Evolutionary conservation across 2,329 filamentous ascomycete genomes (phyloP), one percentile per base, ranked within the genome.

Genomic region (Ascochyta pisi): DNA sequence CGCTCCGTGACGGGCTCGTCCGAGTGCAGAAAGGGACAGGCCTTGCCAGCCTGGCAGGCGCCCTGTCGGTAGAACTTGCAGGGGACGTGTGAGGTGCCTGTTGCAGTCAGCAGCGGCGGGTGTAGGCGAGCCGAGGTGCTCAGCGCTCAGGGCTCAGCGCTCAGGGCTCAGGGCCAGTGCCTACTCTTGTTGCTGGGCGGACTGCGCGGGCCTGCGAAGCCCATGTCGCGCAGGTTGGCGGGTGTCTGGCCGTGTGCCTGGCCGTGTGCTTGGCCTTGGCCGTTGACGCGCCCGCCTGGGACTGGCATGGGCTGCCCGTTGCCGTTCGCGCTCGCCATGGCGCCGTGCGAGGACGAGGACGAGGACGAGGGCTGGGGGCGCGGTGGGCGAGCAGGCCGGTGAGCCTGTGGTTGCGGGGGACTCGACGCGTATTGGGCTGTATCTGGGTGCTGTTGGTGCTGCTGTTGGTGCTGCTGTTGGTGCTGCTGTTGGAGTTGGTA

Each of bases 51-150:
- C 83, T 98, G 94, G 77, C 95, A 99, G 70, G 92, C 88, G 75
- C 94, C 93, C 81, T 96, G 92, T 50, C 92, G 89, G 79, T 95
- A 99, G 89, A 99, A 99, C 83, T 98, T 98, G 89, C 95, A 99
- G 35, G 95, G 95, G 40, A 99, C 95, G 81, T 98, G 95, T 60
- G 93, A 90, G 16, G 95, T 96, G 77, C 96, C 94, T 97, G 58
- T 38, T 29, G 42, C 41, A 61, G 70, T 69, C 53, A 71, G 64
- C 58, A 55, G 35, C 41, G n/a, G n/a, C 43, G 29, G 2, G 19
- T 19, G 19, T 1, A 19, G 19, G 19, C 19, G 19, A 19, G 19
- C 19, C 19, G 19, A 19, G 19, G 19, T 41, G 26, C 26, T 26
- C 26, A 26, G 26, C 3, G 26, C 26, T 19, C 19, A 19, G 19